Base-by-base conservation (phyloP, 208 protist species). In the Acanthamoeba lenticulata region DNA sequence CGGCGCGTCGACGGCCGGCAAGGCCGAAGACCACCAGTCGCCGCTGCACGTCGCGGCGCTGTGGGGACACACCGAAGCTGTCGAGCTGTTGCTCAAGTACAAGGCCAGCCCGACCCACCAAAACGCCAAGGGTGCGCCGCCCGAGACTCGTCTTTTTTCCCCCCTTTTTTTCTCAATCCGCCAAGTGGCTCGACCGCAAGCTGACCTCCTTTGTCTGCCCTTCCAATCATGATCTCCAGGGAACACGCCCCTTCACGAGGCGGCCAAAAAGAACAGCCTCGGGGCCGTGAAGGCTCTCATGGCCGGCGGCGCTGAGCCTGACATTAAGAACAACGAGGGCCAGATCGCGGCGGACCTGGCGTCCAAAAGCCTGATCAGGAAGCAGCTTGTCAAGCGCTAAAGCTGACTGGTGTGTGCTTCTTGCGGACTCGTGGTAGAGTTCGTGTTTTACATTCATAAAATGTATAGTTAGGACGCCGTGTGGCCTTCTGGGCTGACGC, bases 41-140 rank as follows among this genome's bases (percentile, higher is more conserved):
- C 96, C 97, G 2, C 95, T 98, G 40, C 97, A 98, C 90, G 94
- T 95, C 9, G 96, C 97, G 9, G 94, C 96, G 1, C 97, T 96
- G 89, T 96, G 96, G 81, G 96, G 96, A 0, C 94, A 96, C 40
- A 92, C 55, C 32, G 90, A 55, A 0, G 95, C 95, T 5, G 91
- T 98, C 24, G 7, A 85, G 11, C 67, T 93, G 27, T 95, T 98
- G 27, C 40, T 98, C 21, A 86, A 96, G 17, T 42, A 94, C n/a
- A 96, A 96, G 9, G 96, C 96, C 27, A 57, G 97, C 47, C 94
- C 97, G n/a, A 96, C 97, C 94, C 94, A 94, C 45, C 79, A 67
- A 72, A 90, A 90, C 15, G 97, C 94, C 17, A 72, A 36, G 57
- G 57, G 57, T 67, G 24, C 15, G 49, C 19, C 13, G 19, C 19